A percentile compares a stretch with the other conserved stretches of the same genome.
These are phyloP conservation scores for Hypoxylon lienhwacheense DNA, from an alignment of 495 filamentous ascomycete species.

Conservation along the genomic window DNA sequence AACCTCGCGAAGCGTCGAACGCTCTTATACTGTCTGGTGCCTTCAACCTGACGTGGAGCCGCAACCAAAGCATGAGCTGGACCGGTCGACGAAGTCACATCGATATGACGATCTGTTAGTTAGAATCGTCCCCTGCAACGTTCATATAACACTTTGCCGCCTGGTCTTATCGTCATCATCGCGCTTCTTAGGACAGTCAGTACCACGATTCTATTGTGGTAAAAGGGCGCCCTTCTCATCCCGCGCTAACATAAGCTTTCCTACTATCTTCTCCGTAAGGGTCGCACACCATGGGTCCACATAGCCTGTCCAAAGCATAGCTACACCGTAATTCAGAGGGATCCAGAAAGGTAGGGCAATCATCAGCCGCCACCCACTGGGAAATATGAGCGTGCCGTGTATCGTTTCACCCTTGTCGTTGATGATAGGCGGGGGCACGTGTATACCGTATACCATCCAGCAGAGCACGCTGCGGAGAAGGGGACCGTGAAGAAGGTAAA, in stretches of 20 bases:
- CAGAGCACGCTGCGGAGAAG: constrained; percentile 63
- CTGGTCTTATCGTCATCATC: neutral
- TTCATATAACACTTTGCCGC: neutral
- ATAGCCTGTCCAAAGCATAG: constrained; percentile 64
- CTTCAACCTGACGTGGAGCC: neutral
- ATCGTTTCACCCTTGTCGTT: constrained; percentile 50
- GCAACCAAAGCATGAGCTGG: neutral
- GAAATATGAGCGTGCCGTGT: constrained; percentile 38
- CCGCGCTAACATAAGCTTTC: constrained; percentile 52
- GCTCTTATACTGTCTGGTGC: neutral
- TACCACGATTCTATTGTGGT: constrained; percentile 34
- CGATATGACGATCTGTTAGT: neutral
- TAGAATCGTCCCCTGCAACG: neutral
- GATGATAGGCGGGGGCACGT: constrained; percentile 54
- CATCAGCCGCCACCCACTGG: constrained; percentile 44
- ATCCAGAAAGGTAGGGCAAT: constrained; percentile 60
- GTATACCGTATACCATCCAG: constrained; percentile 67
- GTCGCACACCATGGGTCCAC: constrained; percentile 67
- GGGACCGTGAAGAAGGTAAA: constrained; percentile 68
- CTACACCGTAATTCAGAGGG: constrained; percentile 57
- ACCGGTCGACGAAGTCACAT: neutral
- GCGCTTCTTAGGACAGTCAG: constrained; percentile 2
- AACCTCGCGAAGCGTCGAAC: constrained; percentile 1
- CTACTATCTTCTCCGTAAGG: constrained; percentile 60
- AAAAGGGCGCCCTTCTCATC: constrained; percentile 52